Base-by-base conservation (phyloP, 2,329 filamentous ascomycete species). In the Colletotrichum agaves region DNA sequence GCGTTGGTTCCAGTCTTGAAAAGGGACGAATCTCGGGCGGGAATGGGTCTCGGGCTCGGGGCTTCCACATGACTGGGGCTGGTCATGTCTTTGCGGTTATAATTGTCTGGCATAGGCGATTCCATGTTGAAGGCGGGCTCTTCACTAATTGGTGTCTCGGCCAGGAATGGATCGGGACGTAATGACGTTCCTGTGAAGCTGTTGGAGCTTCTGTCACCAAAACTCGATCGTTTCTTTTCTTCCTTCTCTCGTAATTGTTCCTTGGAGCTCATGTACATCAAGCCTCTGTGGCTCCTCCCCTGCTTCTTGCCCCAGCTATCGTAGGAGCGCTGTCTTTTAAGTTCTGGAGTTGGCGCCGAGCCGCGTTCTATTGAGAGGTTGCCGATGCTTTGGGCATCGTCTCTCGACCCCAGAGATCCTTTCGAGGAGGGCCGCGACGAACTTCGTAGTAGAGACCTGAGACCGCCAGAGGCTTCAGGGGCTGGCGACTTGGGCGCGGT, bases 201-300 rank as follows among this genome's bases (percentile, higher is more conserved):
- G 67, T 77, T 80, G 49, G 78, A 78, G 55, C 78, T 80, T 23
- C 78, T 75, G 41, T 79, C 73, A 53, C 80, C 80, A 68, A 80
- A 72, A 71, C 79, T 84, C n/a, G 79, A 73, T 44, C 88, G 84
- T 73, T 87, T 90, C 72, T 86, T 85, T 70, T 91, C 89, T 70
- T 91, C 89, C 71, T 84, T 88, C 58, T 89, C 87, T 50, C 86
- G 84, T 50, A 93, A 79, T 33, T 85, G 84, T 76, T 93, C 91
- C 74, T 87, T 90, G 50, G 91, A 93, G 79, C 85, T 89, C 89
- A 91, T 92, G 74, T 92, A 92, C 85, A 90, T 89, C 73, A 92
- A 78, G 3, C 89, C 86, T 74, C 85, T 87, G 69, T 85, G 78
- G 63, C 80, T 80, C 31, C 88, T 83, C 3, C 77, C 77, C 44